Percentiles rank a stretch among this genome's conserved stretches.
phyloP scores from a whole-genome alignment of 2,329 filamentous ascomycete genomes.

The Fonsecaea pugnacius region DNA sequence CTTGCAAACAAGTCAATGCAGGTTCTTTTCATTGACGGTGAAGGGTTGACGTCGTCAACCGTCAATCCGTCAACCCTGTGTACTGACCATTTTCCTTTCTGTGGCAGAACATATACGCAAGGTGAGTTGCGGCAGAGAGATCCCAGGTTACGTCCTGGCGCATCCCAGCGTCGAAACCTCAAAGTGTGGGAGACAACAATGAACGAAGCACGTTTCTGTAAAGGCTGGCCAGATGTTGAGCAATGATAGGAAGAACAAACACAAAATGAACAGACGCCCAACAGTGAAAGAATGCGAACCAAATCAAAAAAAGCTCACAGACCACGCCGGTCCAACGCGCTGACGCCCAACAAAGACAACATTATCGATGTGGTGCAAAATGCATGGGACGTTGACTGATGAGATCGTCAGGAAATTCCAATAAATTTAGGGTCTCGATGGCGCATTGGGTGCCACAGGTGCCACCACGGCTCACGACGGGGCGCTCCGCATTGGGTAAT shows the following conservation, averaged over 20 bases:
- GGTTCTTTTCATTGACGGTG: background rate
- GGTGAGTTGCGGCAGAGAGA: background rate
- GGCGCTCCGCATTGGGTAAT: background rate
- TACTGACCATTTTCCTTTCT: slow-evolving; percentile 5
- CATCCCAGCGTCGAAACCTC: background rate
- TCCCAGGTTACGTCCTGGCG: background rate
- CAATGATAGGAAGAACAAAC: background rate
- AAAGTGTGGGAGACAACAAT: background rate
- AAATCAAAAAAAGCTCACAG: background rate
- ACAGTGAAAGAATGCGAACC: background rate
- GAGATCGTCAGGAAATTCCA: background rate
- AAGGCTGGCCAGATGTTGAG: background rate
- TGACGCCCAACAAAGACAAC: background rate
- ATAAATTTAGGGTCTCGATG: background rate
- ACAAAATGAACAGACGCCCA: background rate
- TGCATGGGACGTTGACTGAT: background rate
- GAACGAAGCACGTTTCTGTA: background rate
- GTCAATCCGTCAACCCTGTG: background rate
- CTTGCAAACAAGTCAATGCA: slow-evolving; percentile 3
- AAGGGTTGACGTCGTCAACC: background rate
- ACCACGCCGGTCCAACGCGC: background rate
- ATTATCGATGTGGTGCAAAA: background rate
- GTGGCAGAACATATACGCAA: background rate
- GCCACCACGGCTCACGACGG: no score
- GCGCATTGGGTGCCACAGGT: background rate